These are phyloP conservation scores for Mallotus repandus DNA, from an alignment of 441 rosid species.

Conservation along the genomic window DNA sequence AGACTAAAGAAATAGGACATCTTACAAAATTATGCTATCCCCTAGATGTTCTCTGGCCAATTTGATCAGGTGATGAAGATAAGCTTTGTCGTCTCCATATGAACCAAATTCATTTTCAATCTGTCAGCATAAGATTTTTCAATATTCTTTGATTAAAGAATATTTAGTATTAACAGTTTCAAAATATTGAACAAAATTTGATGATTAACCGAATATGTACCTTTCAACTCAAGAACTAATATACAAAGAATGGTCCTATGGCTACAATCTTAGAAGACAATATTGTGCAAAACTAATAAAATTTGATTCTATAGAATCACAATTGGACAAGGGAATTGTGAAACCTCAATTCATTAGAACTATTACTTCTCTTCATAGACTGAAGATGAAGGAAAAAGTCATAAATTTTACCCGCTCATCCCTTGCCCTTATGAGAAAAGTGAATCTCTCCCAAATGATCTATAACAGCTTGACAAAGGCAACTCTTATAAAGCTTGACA, in stretches of 20 bases:
- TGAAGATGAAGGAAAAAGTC: not conserved
- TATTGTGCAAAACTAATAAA: not conserved
- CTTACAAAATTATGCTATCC: conserved; percentile 69
- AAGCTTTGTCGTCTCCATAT: conserved; percentile 83
- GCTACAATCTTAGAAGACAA: conserved; percentile 1
- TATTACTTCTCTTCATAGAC: not conserved
- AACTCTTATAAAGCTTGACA: not conserved
- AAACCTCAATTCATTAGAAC: not conserved
- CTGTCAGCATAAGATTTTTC: conserved; percentile 41
- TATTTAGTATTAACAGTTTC: conserved; percentile 9
- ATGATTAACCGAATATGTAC: conserved; percentile 9
- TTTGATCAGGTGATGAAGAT: conserved; percentile 65
- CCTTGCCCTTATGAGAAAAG: too few species aligned
- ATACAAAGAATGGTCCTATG: not conserved
- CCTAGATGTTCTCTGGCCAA: conserved; percentile 70
- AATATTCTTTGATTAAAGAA: conserved; percentile 12
- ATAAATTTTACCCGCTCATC: not conserved
- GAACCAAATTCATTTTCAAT: conserved; percentile 98
- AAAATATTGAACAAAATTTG: conserved; percentile 22
- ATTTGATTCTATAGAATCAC: not conserved
- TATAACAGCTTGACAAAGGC: not conserved
- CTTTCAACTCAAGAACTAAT: not conserved
- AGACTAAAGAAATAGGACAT: conserved; percentile 21
- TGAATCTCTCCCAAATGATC: too few species aligned
- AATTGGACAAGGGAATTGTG: not conserved